Evolutionary conservation across 2,329 filamentous ascomycete genomes (phyloP), one percentile per base, ranked within the genome.

Genomic region (Penicillium oxalicum): DNA sequence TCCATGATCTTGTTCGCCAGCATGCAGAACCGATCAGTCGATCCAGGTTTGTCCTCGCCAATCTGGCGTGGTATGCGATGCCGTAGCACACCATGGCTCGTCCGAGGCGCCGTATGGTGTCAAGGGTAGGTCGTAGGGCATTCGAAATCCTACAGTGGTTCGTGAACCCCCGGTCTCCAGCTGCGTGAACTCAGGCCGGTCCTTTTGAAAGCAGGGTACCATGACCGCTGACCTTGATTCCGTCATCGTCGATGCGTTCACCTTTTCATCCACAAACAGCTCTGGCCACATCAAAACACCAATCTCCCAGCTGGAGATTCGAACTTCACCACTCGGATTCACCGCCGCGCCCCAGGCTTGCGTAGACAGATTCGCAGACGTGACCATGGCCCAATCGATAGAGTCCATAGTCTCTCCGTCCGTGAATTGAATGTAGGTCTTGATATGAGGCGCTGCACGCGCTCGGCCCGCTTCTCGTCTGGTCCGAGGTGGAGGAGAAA

Each of bases 281-380:
- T 63, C 80, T 0, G 90, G 89, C 87, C 89, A 94, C 0, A 95
- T 77, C 40, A 95, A 64, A 1, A 95, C 87, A 0, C 90, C 90
- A 29, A 88, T 79, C 65, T 95, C 90, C 74, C 85, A 95, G 28
- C 87, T 93, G 49, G 85, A 83, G 27, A 95, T 81, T 33, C 84
- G 78, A 28, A 89, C 72, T 58, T 87, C 79, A 0, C 80, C 81
- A 0, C 75, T 72, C 3, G 73, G 66, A 52, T 78, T 81, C 1
- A 65, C 66, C 2, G 78, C 74, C 34, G 86, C 82, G 1, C 90
- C 90, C 91, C 90, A 95, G 0, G 90, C 90, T 68, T 95, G 89
- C 52, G 84, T 91, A 1, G 87, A 93, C 2, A 95, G 67, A 58
- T 95, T 95, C n/a, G 90, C 89, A n/a, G 87, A 93, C 0, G 88